phyloP scores from a whole-genome alignment of 345 rosid genomes.

The Eucalyptus brandiana region DNA sequence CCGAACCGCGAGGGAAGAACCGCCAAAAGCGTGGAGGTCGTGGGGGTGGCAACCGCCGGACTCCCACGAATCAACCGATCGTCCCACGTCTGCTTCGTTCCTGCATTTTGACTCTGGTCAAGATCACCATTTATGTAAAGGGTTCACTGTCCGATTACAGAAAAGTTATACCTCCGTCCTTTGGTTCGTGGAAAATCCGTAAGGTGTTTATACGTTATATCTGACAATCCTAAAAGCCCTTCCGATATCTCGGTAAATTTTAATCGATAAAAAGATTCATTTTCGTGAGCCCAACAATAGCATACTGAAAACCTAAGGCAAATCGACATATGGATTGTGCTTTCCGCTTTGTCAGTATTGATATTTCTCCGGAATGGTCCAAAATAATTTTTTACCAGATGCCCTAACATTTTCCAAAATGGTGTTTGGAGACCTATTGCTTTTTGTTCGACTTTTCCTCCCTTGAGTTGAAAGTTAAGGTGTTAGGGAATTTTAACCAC shows the following conservation, averaged over 20 bases:
- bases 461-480: not conserved
- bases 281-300: not conserved
- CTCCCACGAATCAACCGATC: not conserved
- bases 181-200: not conserved
- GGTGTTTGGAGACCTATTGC: not conserved
- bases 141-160: not conserved
- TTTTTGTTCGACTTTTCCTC: no score
- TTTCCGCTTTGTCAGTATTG: not conserved
- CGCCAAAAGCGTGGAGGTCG: not conserved
- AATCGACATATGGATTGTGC: rapidly evolving
- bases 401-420: not conserved
- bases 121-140: not conserved
- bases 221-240: not conserved
- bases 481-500: rapidly evolving
- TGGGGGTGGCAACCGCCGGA: not conserved
- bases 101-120: not conserved
- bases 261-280: not conserved
- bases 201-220: not conserved
- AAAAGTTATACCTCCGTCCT: not conserved
- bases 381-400: no score
- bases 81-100: not conserved
- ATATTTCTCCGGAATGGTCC: not conserved
- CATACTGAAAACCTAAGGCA: no score
- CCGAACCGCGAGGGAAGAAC: not conserved
- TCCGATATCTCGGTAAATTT: not conserved